A percentile compares a stretch with the other conserved stretches of the same genome.
Conservation (phyloP, 371 early-diverging fungal genomes). For the Apophysomyces trapeziformis region DNA sequence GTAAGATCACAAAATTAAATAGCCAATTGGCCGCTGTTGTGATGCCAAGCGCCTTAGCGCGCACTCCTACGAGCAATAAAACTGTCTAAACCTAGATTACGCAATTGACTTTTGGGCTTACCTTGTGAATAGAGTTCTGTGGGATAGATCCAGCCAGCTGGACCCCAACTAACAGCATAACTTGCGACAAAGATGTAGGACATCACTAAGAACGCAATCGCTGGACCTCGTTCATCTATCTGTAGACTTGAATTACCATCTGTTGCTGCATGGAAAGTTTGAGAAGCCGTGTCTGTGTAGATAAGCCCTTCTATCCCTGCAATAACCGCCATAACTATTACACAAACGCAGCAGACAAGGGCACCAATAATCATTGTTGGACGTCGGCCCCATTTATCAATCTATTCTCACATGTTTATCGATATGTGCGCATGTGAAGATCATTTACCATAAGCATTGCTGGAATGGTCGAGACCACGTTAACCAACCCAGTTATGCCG, state of each 20-base stretch:
- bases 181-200: slow-evolving; percentile 74
- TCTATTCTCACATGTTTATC: slow-evolving; percentile 37
- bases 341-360: slow-evolving; percentile 47
- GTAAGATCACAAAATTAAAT: slow-evolving; percentile 72
- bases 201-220: slow-evolving; percentile 66
- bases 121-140: slow-evolving; percentile 85
- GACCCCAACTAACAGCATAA: slow-evolving; percentile 91
- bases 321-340: slow-evolving; percentile 54
- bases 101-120: not conserved
- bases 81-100: not conserved
- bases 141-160: slow-evolving; percentile 93
- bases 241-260: slow-evolving; percentile 31
- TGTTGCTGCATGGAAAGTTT: slow-evolving; percentile 27
- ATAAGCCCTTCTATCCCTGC: slow-evolving; percentile 49
- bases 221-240: slow-evolving; percentile 38
- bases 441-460: slow-evolving; percentile 71
- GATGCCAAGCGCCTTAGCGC: slow-evolving; percentile 84
- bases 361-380: slow-evolving; percentile 60
- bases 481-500: slow-evolving; percentile 72
- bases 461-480: slow-evolving; percentile 72
- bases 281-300: slow-evolving; percentile 20
- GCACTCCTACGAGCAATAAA: slow-evolving; percentile 46
- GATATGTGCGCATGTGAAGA: not conserved
- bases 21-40: slow-evolving; percentile 93
- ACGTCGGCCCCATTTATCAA: slow-evolving; percentile 73